Percentiles rank a stretch among this genome's conserved stretches.
Evolutionary conservation across 192 early-diverging fungal genomes (phyloP).

Genomic region (Lobosporangium transversale): DNA sequence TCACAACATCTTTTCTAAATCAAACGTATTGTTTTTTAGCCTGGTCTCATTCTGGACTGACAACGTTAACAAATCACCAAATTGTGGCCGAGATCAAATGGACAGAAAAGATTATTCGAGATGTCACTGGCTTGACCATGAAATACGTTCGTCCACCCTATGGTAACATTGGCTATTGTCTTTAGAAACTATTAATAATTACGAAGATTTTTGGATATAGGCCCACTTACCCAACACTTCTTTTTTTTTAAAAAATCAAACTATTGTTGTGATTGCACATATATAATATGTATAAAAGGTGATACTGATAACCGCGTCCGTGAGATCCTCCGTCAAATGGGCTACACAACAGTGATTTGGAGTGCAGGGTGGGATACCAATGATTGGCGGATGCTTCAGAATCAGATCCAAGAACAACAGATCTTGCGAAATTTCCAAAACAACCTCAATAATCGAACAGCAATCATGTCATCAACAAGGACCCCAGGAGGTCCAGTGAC

Average conservation of each 20-base stretch:
- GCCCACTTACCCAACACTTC: background rate
- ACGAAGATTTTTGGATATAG: background rate
- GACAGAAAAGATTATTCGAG: slow-evolving; percentile 61
- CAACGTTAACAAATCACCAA: slow-evolving; percentile 53
- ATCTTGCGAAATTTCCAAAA: slow-evolving; percentile 19
- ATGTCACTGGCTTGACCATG: slow-evolving; percentile 61
- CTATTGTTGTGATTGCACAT: too few species aligned
- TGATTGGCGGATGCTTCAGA: slow-evolving; percentile 62
- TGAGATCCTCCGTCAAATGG: slow-evolving; percentile 62
- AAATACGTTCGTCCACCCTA: slow-evolving; percentile 65
- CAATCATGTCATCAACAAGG: slow-evolving; percentile 21
- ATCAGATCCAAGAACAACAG: slow-evolving; percentile 20
- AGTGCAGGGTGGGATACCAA: slow-evolving; percentile 41
- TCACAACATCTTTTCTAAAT: background rate
- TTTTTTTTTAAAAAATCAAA: too few species aligned
- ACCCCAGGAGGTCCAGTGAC: slow-evolving; percentile 52
- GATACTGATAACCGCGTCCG: slow-evolving; percentile 66
- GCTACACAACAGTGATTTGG: slow-evolving; percentile 52
- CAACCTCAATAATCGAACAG: slow-evolving; percentile 21
- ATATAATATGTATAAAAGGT: slow-evolving; percentile 39
- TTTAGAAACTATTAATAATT: too few species aligned
- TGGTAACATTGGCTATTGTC: too few species aligned
- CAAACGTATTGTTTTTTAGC: slow-evolving; percentile 29
- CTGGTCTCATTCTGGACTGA: slow-evolving; percentile 66
- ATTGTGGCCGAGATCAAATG: slow-evolving; percentile 68